Percentiles rank a stretch among this genome's conserved stretches.
phyloP scores from a whole-genome alignment of 441 rosid genomes.

The Croton laevigatus region DNA sequence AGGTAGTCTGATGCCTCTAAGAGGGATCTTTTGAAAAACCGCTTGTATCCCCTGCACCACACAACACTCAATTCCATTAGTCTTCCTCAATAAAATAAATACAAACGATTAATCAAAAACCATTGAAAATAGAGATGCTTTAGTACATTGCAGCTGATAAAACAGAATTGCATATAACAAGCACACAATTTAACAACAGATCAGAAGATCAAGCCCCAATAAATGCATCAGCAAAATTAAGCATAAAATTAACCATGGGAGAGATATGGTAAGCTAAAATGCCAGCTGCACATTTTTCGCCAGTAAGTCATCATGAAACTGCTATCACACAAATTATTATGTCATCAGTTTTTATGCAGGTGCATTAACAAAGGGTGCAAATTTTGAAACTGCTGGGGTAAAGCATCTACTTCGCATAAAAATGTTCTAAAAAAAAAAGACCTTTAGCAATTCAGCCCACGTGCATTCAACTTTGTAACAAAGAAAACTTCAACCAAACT shows the following conservation, averaged over 20 bases:
- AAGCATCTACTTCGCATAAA: neutral
- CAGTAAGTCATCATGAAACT: neutral
- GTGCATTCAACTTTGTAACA: neutral
- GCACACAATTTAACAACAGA: neutral
- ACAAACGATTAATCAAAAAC: neutral
- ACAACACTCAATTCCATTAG: conserved; percentile 3
- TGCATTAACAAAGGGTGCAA: neutral
- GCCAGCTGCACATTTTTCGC: neutral
- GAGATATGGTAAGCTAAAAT: neutral
- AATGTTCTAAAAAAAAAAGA: neutral
- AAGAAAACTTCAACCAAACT: neutral
- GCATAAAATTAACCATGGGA: neutral
- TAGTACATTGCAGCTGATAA: neutral
- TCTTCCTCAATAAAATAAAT: neutral
- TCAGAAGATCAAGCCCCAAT: neutral
- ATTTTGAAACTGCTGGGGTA: neutral
- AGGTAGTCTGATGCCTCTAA: conserved; percentile 83
- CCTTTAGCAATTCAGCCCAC: neutral
- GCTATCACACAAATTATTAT: neutral
- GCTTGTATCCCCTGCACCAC: conserved; percentile 83
- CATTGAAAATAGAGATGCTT: neutral
- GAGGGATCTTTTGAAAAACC: conserved; percentile 69
- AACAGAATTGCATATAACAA: neutral
- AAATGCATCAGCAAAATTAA: neutral
- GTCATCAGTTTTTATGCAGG: neutral